Conservation (phyloP, 441 rosid species). For the Heliophila coronopifolia region DNA sequence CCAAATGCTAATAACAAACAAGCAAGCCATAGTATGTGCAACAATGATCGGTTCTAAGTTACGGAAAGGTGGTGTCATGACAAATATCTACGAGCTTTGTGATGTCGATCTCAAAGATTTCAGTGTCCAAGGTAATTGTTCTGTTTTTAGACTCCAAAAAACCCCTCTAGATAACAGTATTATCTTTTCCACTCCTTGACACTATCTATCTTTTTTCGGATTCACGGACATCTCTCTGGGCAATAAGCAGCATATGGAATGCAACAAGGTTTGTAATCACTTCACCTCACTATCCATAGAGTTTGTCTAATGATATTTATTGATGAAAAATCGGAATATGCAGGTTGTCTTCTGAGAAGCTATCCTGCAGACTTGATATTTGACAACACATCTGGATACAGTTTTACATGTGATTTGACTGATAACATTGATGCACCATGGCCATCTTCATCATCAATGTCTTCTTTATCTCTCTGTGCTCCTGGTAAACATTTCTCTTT, state of each 20-base stretch:
- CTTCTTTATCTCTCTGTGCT: slow-evolving; percentile 84
- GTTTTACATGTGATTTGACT: slow-evolving; percentile 86
- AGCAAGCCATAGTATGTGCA: slow-evolving; percentile 92
- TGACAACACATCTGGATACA: slow-evolving; percentile 81
- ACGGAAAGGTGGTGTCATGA: slow-evolving; percentile 78
- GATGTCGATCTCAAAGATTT: slow-evolving; percentile 95
- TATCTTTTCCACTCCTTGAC: slow-evolving; percentile 23
- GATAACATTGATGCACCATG: slow-evolving; percentile 96
- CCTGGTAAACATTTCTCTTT: slow-evolving; percentile 48
- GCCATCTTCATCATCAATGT: slow-evolving; percentile 87
- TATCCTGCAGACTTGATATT: slow-evolving; percentile 68
- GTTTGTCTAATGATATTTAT: slow-evolving; percentile 10
- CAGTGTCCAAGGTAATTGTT: slow-evolving; percentile 71
- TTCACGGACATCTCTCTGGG: slow-evolving; percentile 20
- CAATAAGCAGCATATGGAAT: slow-evolving; percentile 55
- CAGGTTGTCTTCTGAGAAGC: slow-evolving; percentile 92
- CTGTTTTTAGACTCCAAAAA: slow-evolving; percentile 9
- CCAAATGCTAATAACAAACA: slow-evolving; percentile 92
- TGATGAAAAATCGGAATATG: slow-evolving; percentile 5
- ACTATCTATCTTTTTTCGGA: slow-evolving; percentile 21
- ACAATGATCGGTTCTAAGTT: slow-evolving; percentile 73
- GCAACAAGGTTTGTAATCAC: slow-evolving; percentile 56
- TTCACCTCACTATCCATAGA: neutral
- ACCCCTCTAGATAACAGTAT: neutral
- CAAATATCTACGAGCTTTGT: slow-evolving; percentile 86